A percentile compares a stretch with the other conserved stretches of the same genome.
Conservation (phyloP, 805 yeast genomes). For the Sungouiella blattae region DNA sequence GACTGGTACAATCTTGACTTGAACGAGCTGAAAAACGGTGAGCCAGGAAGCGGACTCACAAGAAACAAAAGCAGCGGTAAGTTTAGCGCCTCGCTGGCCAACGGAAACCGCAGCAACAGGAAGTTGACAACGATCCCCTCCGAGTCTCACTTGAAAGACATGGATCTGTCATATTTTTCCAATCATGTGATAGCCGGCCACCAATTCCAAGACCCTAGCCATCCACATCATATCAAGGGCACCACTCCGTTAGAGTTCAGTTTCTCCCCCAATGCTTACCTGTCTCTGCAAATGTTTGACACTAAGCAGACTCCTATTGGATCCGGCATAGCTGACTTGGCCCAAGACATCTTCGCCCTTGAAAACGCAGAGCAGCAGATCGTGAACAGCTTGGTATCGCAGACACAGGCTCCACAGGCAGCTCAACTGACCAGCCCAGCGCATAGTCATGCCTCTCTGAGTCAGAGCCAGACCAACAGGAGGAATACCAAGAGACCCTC, state of each 20-base stretch:
- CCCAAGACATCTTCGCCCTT: conserved; percentile 6
- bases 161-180: conserved; percentile 12
- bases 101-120: neutral
- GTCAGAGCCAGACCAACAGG: neutral
- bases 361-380: neutral
- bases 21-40: neutral
- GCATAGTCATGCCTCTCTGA: neutral
- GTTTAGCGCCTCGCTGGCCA: neutral
- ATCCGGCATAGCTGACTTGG: conserved; percentile 8
- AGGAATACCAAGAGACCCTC: neutral
- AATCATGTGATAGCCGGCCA: conserved; percentile 17
- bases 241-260: conserved; percentile 37
- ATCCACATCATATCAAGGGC: conserved; percentile 39
- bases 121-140: conserved; percentile 14
- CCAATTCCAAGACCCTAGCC: conserved; percentile 33
- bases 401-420: neutral
- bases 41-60: neutral
- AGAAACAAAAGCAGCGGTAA: neutral
- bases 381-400: neutral
- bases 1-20: conserved; percentile 17
- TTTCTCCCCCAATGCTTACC: conserved; percentile 15
- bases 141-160: conserved; percentile 11
- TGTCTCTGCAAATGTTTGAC: neutral
- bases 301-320: conserved; percentile 5
- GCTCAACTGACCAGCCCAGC: neutral